Percentiles rank a stretch among this genome's conserved stretches.
Conservation (phyloP, 2,329 filamentous ascomycete species). For the Claviceps digitariae region DNA sequence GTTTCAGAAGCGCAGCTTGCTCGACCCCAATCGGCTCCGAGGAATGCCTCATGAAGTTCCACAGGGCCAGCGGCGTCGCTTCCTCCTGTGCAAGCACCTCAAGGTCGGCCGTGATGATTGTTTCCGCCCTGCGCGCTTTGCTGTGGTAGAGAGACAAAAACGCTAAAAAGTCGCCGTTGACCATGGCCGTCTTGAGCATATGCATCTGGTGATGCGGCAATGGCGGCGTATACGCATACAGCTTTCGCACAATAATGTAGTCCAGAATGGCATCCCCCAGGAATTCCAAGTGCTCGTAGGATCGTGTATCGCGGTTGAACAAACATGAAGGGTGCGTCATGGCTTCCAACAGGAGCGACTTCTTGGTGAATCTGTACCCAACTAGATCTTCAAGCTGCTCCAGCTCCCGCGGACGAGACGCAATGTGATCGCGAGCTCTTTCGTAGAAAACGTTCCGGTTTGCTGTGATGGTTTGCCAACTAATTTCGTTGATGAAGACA, state of each 20-base stretch:
- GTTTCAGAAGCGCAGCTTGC: slow-evolving; percentile 28
- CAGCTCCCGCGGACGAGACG: slow-evolving; percentile 26
- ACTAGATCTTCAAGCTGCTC: slow-evolving; percentile 48
- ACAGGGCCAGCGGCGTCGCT: slow-evolving; percentile 34
- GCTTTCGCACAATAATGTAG: slow-evolving; percentile 51
- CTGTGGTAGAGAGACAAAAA: slow-evolving; percentile 51
- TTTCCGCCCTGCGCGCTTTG: slow-evolving; percentile 11
- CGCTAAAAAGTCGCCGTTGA: slow-evolving; percentile 68
- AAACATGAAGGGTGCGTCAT: slow-evolving; percentile 60
- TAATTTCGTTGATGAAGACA: slow-evolving; percentile 48
- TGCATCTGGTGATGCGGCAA: slow-evolving; percentile 53
- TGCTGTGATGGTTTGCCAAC: slow-evolving; percentile 35
- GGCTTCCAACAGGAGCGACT: slow-evolving; percentile 59
- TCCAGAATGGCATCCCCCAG: slow-evolving; percentile 80
- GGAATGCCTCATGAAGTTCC: slow-evolving; percentile 54
- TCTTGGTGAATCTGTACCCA: slow-evolving; percentile 58
- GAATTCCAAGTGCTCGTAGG: slow-evolving; percentile 69
- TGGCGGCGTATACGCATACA: slow-evolving; percentile 35
- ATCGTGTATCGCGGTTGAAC: slow-evolving; percentile 24
- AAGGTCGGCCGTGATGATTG: slow-evolving; percentile 8
- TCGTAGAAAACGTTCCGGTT: slow-evolving; percentile 31
- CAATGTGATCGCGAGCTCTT: slow-evolving; percentile 20
- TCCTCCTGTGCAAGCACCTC: slow-evolving; percentile 10
- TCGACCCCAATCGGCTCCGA: slow-evolving; percentile 32
- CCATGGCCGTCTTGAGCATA: slow-evolving; percentile 57